Evolutionary conservation across 345 rosid species (phyloP).

Genomic region (Acer saccharum): DNA sequence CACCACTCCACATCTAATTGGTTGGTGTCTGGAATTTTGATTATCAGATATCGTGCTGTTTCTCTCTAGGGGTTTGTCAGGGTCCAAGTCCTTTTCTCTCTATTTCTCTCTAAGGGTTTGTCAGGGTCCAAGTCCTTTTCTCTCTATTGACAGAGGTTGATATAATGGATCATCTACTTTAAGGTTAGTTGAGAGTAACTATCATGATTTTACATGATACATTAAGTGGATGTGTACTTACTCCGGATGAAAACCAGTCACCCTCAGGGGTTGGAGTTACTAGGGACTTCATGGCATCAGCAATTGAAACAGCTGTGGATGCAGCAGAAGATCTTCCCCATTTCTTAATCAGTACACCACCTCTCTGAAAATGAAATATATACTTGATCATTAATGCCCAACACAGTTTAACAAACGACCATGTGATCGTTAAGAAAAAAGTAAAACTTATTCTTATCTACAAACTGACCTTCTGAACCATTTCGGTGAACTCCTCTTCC

Average conservation of each 20-base stretch:
- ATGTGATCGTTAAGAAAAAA: neutral
- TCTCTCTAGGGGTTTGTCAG: neutral
- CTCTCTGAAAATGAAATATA: conserved; percentile 63
- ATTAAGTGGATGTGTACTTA: conserved; percentile 37
- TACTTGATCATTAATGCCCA: neutral
- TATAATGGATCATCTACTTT: neutral
- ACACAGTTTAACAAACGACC: neutral
- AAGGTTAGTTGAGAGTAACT: neutral
- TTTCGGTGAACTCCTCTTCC: conserved; percentile 93
- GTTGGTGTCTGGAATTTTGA: neutral
- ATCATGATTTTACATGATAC: neutral
- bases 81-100: too few relatives aligned
- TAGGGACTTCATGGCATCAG: conserved; percentile 88
- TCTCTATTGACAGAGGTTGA: neutral
- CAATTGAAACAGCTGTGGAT: conserved; percentile 91
- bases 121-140: neutral
- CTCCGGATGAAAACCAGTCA: conserved; percentile 96
- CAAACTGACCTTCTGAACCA: conserved; percentile 71
- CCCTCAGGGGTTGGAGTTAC: conserved; percentile 92
- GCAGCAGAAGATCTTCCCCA: conserved; percentile 99
- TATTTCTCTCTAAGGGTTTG: neutral
- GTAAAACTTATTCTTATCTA: neutral
- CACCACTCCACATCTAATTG: neutral
- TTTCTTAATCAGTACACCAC: conserved; percentile 87
- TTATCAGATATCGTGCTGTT: neutral